These are phyloP conservation scores for Myxozyma geophila DNA, from an alignment of 805 yeast species.

Conservation along the genomic window DNA sequence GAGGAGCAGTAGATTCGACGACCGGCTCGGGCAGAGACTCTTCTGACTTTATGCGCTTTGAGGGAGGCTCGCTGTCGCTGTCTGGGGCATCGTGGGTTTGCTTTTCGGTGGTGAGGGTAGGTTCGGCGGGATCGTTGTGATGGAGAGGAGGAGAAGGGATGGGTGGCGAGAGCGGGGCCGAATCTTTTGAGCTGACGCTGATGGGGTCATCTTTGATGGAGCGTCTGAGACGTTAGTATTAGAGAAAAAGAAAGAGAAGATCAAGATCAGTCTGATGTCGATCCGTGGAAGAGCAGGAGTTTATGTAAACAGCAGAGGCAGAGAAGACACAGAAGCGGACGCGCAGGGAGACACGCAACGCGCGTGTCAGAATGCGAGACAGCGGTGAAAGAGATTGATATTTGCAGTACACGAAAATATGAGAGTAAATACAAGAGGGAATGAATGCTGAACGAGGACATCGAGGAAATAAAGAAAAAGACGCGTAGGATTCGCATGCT, in stretches of 20 bases:
- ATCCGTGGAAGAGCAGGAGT: too few relatives aligned
- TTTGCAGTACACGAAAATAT: too few relatives aligned
- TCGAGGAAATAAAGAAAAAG: neutral
- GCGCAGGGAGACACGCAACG: too few relatives aligned
- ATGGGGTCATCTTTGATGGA: conserved; percentile 13
- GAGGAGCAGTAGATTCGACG: conserved; percentile 5
- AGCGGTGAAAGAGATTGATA: too few relatives aligned
- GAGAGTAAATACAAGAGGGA: too few relatives aligned
- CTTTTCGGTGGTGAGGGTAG: neutral
- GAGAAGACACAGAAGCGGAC: too few relatives aligned
- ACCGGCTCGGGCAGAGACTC: neutral
- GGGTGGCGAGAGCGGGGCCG: conserved; percentile 36
- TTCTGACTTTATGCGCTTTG: conserved; percentile 29
- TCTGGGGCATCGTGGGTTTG: conserved; percentile 17
- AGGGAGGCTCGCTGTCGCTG: conserved; percentile 26
- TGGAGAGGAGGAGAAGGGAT: conserved; percentile 36
- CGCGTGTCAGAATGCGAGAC: too few relatives aligned
- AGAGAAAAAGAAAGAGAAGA: neutral
- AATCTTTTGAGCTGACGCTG: conserved; percentile 13
- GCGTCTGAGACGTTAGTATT: neutral
- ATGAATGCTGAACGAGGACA: too few relatives aligned
- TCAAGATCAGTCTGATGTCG: neutral
- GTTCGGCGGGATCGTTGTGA: conserved; percentile 17
- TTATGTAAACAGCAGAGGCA: too few relatives aligned
- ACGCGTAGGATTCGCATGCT: neutral